Conservation (phyloP, 202 grass and related monocot genomes). For the Panicum hallii region DNA sequence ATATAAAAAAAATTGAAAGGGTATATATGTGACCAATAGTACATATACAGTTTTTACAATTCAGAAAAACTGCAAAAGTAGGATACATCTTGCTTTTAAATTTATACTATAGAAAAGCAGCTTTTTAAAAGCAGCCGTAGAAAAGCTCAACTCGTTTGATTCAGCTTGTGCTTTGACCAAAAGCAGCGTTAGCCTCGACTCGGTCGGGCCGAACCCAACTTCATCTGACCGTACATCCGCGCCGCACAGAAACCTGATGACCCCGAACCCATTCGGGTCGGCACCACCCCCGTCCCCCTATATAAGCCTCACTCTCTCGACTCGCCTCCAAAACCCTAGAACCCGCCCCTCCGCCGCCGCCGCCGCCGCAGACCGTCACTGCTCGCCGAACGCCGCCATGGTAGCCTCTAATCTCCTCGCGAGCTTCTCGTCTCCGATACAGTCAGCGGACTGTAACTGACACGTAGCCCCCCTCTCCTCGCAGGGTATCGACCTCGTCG, state of each 20-base stretch:
- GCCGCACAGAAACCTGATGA: neutral
- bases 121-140: too few relatives aligned
- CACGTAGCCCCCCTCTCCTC: neutral
- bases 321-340: constrained; percentile 68
- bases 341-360: constrained; percentile 26
- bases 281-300: neutral
- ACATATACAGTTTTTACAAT: too few relatives aligned
- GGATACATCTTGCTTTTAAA: too few relatives aligned
- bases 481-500: constrained; percentile 78
- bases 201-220: neutral
- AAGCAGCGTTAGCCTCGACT: too few relatives aligned
- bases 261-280: constrained; percentile 35
- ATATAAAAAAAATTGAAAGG: too few relatives aligned
- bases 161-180: too few relatives aligned
- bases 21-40: too few relatives aligned
- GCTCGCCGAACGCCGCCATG: constrained; percentile 50
- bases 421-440: neutral
- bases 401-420: constrained; percentile 29
- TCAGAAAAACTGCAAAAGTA: too few relatives aligned
- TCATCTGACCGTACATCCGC: neutral
- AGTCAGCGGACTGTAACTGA: neutral
- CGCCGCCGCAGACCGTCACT: constrained; percentile 15
- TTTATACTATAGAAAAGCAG: too few relatives aligned
- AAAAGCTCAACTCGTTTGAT: too few relatives aligned
- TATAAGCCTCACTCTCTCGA: constrained; percentile 45